Percentiles rank a stretch among this genome's conserved stretches.
Evolutionary conservation across 805 yeast genomes (phyloP).

Genomic region (Isabelozyma pseudorhagii): DNA sequence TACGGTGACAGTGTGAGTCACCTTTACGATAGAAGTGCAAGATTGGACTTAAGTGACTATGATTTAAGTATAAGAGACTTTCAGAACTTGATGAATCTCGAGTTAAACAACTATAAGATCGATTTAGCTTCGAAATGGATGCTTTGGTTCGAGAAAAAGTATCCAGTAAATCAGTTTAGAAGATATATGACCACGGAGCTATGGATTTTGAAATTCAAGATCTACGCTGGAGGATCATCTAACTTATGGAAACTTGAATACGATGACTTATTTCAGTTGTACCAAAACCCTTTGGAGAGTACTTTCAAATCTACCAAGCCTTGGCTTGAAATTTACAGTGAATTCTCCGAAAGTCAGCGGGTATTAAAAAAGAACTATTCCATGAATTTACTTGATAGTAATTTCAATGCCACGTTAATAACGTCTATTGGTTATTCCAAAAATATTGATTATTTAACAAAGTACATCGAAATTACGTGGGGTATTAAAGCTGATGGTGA

Average conservation of each 20-base stretch:
- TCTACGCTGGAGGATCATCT: slow-evolving; percentile 30
- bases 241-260: slow-evolving; percentile 25
- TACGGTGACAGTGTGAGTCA: slow-evolving; percentile 9
- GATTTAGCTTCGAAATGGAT: slow-evolving; percentile 43
- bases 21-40: slow-evolving; percentile 14
- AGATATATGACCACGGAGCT: slow-evolving; percentile 25
- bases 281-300: slow-evolving; percentile 16
- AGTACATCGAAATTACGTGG: slow-evolving; percentile 26
- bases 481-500: slow-evolving; percentile 27
- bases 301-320: slow-evolving; percentile 12
- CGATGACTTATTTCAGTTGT: slow-evolving; percentile 12
- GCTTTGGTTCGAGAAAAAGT: slow-evolving; percentile 26
- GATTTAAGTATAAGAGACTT: slow-evolving; percentile 24
- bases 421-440: slow-evolving; percentile 29
- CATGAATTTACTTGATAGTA: slow-evolving; percentile 12
- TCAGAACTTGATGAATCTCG: slow-evolving; percentile 36
- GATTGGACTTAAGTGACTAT: slow-evolving; percentile 5
- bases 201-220: slow-evolving; percentile 34
- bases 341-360: slow-evolving; percentile 11
- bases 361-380: not conserved
- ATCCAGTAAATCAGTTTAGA: slow-evolving; percentile 4
- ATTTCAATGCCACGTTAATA: slow-evolving; percentile 25
- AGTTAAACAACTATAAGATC: slow-evolving; percentile 30
- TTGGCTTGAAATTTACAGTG: slow-evolving; percentile 21
- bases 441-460: slow-evolving; percentile 15